Evolutionary conservation across 495 filamentous ascomycete genomes (phyloP), one percentile per base, ranked within the genome.

Genomic region (Endocarpon pusillum): DNA sequence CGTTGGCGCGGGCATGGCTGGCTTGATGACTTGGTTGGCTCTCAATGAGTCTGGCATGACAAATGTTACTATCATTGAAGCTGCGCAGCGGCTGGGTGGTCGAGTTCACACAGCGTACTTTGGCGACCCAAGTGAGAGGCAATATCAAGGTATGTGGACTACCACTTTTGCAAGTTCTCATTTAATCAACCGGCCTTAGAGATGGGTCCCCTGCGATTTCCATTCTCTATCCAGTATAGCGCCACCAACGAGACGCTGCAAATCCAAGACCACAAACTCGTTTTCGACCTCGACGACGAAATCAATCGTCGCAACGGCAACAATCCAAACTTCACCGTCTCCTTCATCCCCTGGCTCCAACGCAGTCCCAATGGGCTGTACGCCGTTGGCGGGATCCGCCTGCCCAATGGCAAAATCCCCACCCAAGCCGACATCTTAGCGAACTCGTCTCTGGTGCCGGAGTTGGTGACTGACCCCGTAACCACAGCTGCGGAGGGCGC

Each of bases 151-250:
- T n/a, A n/a, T n/a, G 42, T 40, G 42, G 44, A 22, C 19, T 27
- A 17, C 25, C 20, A 16, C 33, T 19, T 17, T 15, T 27, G n/a
- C n/a, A n/a, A n/a, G n/a, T n/a, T n/a, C n/a, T n/a, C n/a, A n/a
- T n/a, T n/a, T n/a, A n/a, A n/a, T n/a, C n/a, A n/a, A n/a, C n/a
- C n/a, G n/a, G n/a, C n/a, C n/a, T n/a, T n/a, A 24, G 76, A 81
- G 45, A 80, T 81, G 76, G 76, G 76, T 0, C 73, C 75, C 0
- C 79, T 80, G 76, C 59, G 75, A 3, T 80, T 74, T 21, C 58
- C 64, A 4, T 54, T 66, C 3, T 48, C 44, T 20, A 57, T 62
- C 37, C 71, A 57, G 0, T 62, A 68, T 43, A 40, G 51, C 0
- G 57, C 57, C 19, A 61, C 47, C 7, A 74, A 73, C 35, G 61